phyloP scores from a whole-genome alignment of 345 rosid species.

The Brassica incana region DNA sequence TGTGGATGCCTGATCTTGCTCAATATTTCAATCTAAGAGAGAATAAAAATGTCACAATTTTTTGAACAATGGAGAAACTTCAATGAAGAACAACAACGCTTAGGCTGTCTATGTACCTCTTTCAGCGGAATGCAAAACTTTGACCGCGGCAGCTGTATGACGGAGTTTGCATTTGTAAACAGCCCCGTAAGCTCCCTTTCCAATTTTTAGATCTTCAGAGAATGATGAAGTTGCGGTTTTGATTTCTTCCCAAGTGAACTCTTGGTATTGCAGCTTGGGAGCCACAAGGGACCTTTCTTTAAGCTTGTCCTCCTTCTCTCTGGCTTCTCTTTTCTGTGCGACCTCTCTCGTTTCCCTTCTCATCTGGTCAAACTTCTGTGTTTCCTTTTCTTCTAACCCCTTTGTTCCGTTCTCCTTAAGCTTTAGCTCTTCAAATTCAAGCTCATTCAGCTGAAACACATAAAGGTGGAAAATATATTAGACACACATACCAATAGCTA shows the following conservation, averaged over 20 bases:
- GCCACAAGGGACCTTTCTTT: conserved; percentile 26
- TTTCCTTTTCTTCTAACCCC: conserved; percentile 38
- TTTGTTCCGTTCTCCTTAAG: conserved; percentile 47
- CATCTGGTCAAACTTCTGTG: conserved; percentile 50
- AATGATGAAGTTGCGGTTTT: conserved; percentile 38
- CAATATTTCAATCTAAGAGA: conserved; percentile 52
- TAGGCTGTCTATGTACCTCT: conserved; percentile 3
- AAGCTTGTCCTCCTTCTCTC: conserved; percentile 64
- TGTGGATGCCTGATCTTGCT: neutral
- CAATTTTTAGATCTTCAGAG: conserved; percentile 41
- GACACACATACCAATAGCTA: neutral
- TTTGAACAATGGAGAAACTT: neutral
- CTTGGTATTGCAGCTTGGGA: conserved; percentile 38
- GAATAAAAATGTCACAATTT: conserved; percentile 1
- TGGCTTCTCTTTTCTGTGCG: conserved; percentile 49
- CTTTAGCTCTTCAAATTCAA: conserved; percentile 51
- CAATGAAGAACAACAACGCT: neutral
- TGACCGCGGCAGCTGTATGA: conserved; percentile 41
- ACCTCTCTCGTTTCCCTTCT: conserved; percentile 59
- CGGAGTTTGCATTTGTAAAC: conserved; percentile 44
- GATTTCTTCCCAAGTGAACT: conserved; percentile 43
- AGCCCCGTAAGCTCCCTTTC: conserved; percentile 40
- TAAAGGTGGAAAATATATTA: neutral
- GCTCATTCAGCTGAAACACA: conserved; percentile 35
- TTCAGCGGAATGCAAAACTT: conserved; percentile 8